A percentile compares a stretch with the other conserved stretches of the same genome.
Conservation (phyloP, 768 basidiomycete species). For the Strobilomyces dryophilus region DNA sequence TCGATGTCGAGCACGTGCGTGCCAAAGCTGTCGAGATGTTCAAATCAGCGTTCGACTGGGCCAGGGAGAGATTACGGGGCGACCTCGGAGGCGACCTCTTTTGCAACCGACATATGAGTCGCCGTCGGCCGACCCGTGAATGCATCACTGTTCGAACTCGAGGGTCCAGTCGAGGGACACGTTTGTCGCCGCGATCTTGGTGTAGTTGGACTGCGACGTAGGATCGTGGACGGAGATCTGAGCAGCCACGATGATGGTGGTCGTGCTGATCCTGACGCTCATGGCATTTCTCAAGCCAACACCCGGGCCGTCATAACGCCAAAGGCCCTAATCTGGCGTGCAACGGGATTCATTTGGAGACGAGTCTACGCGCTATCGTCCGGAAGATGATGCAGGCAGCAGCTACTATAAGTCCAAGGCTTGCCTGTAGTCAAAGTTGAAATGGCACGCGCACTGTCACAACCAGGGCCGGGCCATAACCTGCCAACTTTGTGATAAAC, state of each 20-base stretch:
- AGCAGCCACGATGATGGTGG: constrained; percentile 8
- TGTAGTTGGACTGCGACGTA: constrained; percentile 59
- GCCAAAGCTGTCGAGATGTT: constrained; percentile 39
- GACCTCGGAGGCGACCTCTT: constrained; percentile 37
- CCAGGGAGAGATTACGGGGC: not conserved
- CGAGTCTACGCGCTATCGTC: too few relatives aligned
- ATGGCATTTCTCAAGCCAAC: too few relatives aligned
- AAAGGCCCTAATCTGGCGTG: too few relatives aligned
- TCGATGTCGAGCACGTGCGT: constrained; percentile 50
- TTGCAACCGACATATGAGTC: constrained; percentile 39
- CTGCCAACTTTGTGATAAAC: too few relatives aligned
- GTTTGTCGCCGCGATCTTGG: constrained; percentile 42
- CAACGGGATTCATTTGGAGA: too few relatives aligned
- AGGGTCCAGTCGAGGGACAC: constrained; percentile 54
- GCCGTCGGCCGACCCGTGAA: constrained; percentile 51
- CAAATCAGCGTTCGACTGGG: not conserved
- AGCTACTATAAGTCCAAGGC: too few relatives aligned
- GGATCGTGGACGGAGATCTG: not conserved
- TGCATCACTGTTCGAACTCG: constrained; percentile 44
- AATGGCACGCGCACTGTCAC: too few relatives aligned
- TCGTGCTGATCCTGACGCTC: too few relatives aligned
- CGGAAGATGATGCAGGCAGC: too few relatives aligned
- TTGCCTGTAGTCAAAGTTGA: too few relatives aligned
- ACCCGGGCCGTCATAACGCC: too few relatives aligned
- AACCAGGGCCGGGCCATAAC: too few relatives aligned